Evolutionary conservation across 108 stramenopile species (phyloP), one percentile per base, ranked within the genome.

Genomic region (Nitzschia sp.): DNA sequence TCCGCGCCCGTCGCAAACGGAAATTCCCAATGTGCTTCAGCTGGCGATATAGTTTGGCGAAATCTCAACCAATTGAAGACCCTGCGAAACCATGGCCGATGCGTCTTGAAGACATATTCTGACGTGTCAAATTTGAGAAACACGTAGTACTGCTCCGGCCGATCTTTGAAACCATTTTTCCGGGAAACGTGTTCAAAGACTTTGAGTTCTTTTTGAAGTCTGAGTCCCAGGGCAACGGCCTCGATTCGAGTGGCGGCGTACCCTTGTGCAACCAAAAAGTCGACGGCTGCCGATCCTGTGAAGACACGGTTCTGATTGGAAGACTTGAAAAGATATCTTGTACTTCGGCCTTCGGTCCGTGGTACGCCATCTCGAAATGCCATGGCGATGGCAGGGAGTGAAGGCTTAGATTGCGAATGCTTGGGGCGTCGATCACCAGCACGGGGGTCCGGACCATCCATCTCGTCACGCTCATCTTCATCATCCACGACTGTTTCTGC

Each of bases 221-320:
- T 54, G 5, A 71, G 57, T 9, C 85, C 82, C 13, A 90, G 58
- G 15, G 42, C 68, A 8, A 90, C 79, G n/a, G 85, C 89, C 54
- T 87, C 85, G n/a, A 58, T 46, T 9, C 86, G 59, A 27, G 68
- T 54, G 19, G 30, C 38, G 0, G 77, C 85, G 33, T 76, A 67
- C 3, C 55, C 61, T 24, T 67, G 51, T 21, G 76, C 38, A 21
- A 90, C 70, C 54, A 90, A 29, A 45, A 75, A 87, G 23, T 72
- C 59, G 6, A 90, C 80, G 25, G 66, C 72, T 17, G 78, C 82
- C 19, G 18, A n/a, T 0, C 81, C 86, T n/a, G 84, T 36, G 25
- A 87, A 87, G 48, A 57, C 71, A 46, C 19, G 17, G 8, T 18
- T 34, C 31, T 58, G 65, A 77, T 13, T 48, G 9, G 38, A 42